These are phyloP conservation scores for Skeletonema grethae DNA, from an alignment of 108 stramenopile species.

Conservation along the genomic window DNA sequence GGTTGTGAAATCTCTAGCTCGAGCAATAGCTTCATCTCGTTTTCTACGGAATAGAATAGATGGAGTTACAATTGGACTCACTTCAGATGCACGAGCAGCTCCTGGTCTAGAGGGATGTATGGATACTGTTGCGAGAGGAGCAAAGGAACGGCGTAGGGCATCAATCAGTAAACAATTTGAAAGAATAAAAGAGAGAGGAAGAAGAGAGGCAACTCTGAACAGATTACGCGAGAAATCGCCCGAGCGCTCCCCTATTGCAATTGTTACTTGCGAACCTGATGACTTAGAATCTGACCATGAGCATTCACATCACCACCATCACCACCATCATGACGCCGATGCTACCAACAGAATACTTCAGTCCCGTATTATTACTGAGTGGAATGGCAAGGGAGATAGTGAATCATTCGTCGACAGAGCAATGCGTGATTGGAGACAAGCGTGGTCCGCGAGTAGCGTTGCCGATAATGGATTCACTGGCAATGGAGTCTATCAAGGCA, in stretches of 20 bases:
- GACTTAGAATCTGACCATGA: constrained; percentile 54
- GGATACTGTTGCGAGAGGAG: constrained; percentile 53
- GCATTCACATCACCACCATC: constrained; percentile 22
- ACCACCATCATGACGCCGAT: constrained; percentile 38
- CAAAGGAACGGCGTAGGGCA: constrained; percentile 44
- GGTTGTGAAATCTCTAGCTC: constrained; percentile 41
- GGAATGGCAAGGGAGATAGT: constrained; percentile 62
- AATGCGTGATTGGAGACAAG: constrained; percentile 43
- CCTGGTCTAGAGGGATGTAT: constrained; percentile 72
- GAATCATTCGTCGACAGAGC: constrained; percentile 45
- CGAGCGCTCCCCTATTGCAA: constrained; percentile 46
- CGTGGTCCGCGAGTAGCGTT: constrained; percentile 11
- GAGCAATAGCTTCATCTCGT: constrained; percentile 43
- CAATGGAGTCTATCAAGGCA: not conserved
- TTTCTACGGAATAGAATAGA: constrained; percentile 47
- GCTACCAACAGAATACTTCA: constrained; percentile 52
- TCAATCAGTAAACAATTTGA: not conserved
- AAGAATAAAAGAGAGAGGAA: not conserved
- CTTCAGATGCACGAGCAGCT: constrained; percentile 58
- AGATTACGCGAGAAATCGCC: constrained; percentile 23
- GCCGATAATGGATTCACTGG: not conserved
- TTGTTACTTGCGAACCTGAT: constrained; percentile 47
- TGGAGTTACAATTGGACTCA: constrained; percentile 59
- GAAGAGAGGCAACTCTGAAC: constrained; percentile 4
- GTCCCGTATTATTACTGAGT: constrained; percentile 49